Percentiles rank a stretch among this genome's conserved stretches.
phyloP scores from a whole-genome alignment of 2,329 filamentous ascomycete species.

The Alternaria brassicicola region DNA sequence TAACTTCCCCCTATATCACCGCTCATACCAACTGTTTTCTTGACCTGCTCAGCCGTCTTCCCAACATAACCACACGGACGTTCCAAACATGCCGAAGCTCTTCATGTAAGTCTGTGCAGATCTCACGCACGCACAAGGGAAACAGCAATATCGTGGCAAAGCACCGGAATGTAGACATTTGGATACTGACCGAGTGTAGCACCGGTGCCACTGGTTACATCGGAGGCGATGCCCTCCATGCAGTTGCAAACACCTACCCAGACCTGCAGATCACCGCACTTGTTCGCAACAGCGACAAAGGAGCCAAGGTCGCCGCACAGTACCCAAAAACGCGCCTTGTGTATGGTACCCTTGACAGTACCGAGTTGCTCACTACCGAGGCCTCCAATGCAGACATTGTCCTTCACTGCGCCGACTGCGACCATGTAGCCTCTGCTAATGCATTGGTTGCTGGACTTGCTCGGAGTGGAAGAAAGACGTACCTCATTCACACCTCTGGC shows the following conservation, averaged over 20 bases:
- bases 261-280: slow-evolving; percentile 58
- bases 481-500: slow-evolving; percentile 62
- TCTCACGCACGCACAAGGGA: background rate
- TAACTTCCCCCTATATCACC: background rate
- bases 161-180: background rate
- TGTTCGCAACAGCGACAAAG: slow-evolving; percentile 58
- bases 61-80: background rate
- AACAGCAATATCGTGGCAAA: background rate
- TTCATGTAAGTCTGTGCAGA: slow-evolving; percentile 27
- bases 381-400: slow-evolving; percentile 40
- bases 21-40: background rate
- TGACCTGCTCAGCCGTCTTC: background rate
- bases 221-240: slow-evolving; percentile 39
- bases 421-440: slow-evolving; percentile 33
- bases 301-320: slow-evolving; percentile 52
- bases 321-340: slow-evolving; percentile 59
- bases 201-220: slow-evolving; percentile 45
- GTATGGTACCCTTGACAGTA: slow-evolving; percentile 52
- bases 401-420: slow-evolving; percentile 45
- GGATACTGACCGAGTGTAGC: slow-evolving; percentile 15
- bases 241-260: slow-evolving; percentile 53
- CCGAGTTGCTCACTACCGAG: slow-evolving; percentile 35
- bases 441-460: slow-evolving; percentile 43
- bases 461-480: slow-evolving; percentile 53
- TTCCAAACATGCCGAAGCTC: slow-evolving; percentile 32